Percentiles rank a stretch among this genome's conserved stretches.
phyloP scores from a whole-genome alignment of 78 protist genomes.

The Cavenderia fasciculata region DNA sequence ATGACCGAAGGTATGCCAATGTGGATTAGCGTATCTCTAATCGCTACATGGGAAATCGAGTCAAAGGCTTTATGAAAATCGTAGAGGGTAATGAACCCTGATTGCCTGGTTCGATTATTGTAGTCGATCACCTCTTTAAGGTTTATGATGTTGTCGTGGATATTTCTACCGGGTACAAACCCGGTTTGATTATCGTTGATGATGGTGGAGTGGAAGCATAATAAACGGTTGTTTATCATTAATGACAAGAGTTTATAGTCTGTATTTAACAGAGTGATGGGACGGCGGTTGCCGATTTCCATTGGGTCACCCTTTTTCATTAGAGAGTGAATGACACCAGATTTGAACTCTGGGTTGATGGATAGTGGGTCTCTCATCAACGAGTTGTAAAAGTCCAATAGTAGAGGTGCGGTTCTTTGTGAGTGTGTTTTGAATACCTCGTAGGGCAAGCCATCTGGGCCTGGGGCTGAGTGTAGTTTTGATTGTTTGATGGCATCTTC shows the following conservation, averaged over 20 bases:
- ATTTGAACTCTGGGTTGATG: background rate
- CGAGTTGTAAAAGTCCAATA: no score
- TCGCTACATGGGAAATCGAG: background rate
- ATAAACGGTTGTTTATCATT: slow-evolving; percentile 1
- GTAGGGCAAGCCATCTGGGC: no score
- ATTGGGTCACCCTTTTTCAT: background rate
- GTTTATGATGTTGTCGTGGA: background rate
- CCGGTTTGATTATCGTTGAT: background rate
- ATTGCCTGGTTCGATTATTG: background rate
- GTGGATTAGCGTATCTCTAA: background rate
- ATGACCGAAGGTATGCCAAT: background rate
- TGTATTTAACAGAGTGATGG: background rate
- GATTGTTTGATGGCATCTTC: no score
- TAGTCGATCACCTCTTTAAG: background rate
- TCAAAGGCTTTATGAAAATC: background rate
- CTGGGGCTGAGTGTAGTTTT: no score
- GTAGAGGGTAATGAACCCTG: background rate
- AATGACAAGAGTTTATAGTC: background rate
- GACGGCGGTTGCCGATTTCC: background rate
- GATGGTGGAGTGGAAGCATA: background rate
- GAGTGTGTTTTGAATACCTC: no score
- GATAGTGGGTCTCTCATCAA: background rate
- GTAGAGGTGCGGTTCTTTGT: no score
- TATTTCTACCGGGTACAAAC: slow-evolving; percentile 10
- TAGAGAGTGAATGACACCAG: slow-evolving; percentile 8